phyloP scores from a whole-genome alignment of 2,329 filamentous ascomycete genomes.

The Colletotrichum phormii region DNA sequence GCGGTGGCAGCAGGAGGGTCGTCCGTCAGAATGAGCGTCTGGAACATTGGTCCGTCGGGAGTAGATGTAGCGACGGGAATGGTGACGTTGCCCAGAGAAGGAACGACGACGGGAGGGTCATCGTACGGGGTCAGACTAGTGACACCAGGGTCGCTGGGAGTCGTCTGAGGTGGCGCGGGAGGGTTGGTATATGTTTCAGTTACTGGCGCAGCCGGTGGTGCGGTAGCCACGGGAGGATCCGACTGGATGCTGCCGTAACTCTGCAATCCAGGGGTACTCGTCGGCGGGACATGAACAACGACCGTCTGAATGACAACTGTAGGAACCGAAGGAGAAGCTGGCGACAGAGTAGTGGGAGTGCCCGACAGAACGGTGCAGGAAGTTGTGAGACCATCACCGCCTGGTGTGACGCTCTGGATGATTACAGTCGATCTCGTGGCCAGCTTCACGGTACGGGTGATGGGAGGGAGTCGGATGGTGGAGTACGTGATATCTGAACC shows the following conservation, averaged over 20 bases:
- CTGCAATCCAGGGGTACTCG: conserved; percentile 8
- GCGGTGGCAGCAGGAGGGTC: conserved; percentile 11
- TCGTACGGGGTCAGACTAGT: conserved; percentile 20
- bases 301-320: conserved; percentile 20
- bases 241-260: conserved; percentile 7
- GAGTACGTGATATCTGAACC: conserved; percentile 11
- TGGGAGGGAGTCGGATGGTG: conserved; percentile 21
- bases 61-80: conserved; percentile 1
- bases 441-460: conserved; percentile 28
- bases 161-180: not conserved
- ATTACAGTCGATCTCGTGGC: conserved; percentile 17
- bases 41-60: conserved; percentile 18
- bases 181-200: not conserved
- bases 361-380: not conserved
- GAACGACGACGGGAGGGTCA: not conserved
- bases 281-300: conserved; percentile 15
- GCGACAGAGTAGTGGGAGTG: not conserved
- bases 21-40: conserved; percentile 17
- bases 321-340: not conserved
- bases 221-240: conserved; percentile 9
- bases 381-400: not conserved
- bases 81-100: conserved; percentile 5
- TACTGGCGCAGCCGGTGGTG: not conserved
- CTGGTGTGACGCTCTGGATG: conserved; percentile 5
- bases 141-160: not conserved